Evolutionary conservation across 208 protist species (phyloP), one percentile per base, ranked within the genome.

Genomic region (Lotmaria passim): DNA sequence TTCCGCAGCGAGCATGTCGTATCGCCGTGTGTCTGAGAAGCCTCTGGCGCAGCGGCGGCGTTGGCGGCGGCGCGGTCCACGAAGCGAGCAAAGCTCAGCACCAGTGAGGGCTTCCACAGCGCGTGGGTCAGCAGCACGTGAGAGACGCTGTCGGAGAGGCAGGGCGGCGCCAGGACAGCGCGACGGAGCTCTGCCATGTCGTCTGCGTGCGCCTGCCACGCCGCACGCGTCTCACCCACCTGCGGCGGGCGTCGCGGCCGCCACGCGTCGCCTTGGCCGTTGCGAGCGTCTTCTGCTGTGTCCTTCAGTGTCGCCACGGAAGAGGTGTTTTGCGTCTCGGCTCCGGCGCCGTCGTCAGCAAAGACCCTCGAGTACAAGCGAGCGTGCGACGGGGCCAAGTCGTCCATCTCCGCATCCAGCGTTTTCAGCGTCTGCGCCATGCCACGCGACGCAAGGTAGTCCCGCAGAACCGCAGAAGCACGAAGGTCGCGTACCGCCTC

Each of bases 401-500:
- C 58, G 5, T 73, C 44, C 47, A 82, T 60, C 60, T 90, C 87
- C 15, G 33, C 60, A 36, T 83, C 77, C 55, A 90, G 79, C 26
- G 81, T 58, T 23, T 57, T 64, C 21, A 89, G 47, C 24, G 81
- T 63, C 26, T 55, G 41, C 2, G 73, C 66, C 81, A 89, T 79
- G 24, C 87, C 87, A 7, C 83, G 81, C 23, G 69, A 55, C 24
- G 74, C 58, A 33, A 93, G 75, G 57, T 89, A 84, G 23, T 80
- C 79, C 0, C 82, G 79, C 52, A 93, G 74, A n/a, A 82, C 64
- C 14, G 73, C 70, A 34, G 76, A 57, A 26, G 86, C 69, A 23
- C 51, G 77, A 21, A 68, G 61, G 69, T 84, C 84, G 12, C 66
- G 78, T 66, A 75, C 78, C 8, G 66, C 52, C 23, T 73, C 81